Percentiles rank a stretch among this genome's conserved stretches.
These are phyloP conservation scores for Phragmites australis DNA, from an alignment of 176 grass and related monocot genomes.

Conservation along the genomic window DNA sequence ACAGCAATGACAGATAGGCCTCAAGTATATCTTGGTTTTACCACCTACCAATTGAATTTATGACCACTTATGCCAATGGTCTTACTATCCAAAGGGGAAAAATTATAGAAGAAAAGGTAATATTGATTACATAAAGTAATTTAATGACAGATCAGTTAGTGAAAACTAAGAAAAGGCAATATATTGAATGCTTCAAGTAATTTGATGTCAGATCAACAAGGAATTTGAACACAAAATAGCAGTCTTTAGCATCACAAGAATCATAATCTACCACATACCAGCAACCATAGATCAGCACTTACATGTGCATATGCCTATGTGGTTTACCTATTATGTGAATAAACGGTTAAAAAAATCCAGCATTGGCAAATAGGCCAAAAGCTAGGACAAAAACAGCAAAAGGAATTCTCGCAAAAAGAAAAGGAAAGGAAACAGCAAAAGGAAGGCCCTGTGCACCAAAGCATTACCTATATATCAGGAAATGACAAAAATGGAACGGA, in stretches of 20 bases:
- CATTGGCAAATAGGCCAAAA: constrained; percentile 3
- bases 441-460: background rate
- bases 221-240: background rate
- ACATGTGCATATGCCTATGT: background rate
- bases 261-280: background rate
- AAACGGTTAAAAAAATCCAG: background rate
- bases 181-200: background rate
- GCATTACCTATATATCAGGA: background rate
- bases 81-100: background rate
- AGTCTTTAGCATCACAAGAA: background rate
- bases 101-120: background rate
- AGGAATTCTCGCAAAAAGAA: background rate
- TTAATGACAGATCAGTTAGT: background rate
- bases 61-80: background rate
- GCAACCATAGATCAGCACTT: background rate
- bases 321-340: background rate
- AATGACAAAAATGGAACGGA: background rate
- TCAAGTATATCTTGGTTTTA: background rate
- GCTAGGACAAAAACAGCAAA: background rate
- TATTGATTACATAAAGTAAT: too few relatives aligned
- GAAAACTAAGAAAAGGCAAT: background rate
- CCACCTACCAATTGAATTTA: background rate
- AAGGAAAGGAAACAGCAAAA: background rate
- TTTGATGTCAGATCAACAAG: background rate
- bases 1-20: background rate